These are phyloP conservation scores for Sporothrix euskadiensis DNA, from an alignment of 2,329 filamentous ascomycete species.

Conservation along the genomic window DNA sequence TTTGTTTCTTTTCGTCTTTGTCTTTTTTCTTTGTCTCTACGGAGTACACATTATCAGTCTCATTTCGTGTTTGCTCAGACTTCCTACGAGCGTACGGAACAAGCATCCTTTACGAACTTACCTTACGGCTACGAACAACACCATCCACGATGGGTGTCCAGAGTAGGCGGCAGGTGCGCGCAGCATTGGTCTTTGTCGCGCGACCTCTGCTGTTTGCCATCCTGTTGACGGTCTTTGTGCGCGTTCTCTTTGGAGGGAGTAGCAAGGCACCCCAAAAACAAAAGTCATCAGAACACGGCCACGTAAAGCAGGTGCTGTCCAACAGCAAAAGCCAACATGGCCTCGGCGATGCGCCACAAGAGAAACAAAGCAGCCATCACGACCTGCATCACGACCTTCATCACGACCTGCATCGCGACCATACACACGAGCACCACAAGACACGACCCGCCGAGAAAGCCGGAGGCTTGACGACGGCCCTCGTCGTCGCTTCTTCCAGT, in stretches of 20 bases:
- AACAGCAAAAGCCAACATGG: neutral
- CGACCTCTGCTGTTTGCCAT: conserved; percentile 32
- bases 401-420: neutral
- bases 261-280: neutral
- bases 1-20: neutral
- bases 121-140: neutral
- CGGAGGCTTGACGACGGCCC: neutral
- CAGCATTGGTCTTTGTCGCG: conserved; percentile 29
- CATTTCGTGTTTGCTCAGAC: neutral
- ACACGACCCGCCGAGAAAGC: too few relatives aligned
- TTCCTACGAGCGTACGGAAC: neutral
- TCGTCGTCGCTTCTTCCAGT: neutral
- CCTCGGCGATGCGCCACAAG: conserved; percentile 26
- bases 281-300: neutral
- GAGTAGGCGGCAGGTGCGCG: conserved; percentile 30
- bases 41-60: neutral
- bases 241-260: conserved; percentile 25
- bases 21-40: neutral
- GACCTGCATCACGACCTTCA: neutral
- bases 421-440: neutral
- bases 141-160: conserved; percentile 19
- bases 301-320: neutral
- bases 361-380: neutral
- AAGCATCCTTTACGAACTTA: neutral
- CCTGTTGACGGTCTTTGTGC: conserved; percentile 26